Base-by-base conservation (phyloP, 768 basidiomycete species). In the Macrolepiota albuminosa region DNA sequence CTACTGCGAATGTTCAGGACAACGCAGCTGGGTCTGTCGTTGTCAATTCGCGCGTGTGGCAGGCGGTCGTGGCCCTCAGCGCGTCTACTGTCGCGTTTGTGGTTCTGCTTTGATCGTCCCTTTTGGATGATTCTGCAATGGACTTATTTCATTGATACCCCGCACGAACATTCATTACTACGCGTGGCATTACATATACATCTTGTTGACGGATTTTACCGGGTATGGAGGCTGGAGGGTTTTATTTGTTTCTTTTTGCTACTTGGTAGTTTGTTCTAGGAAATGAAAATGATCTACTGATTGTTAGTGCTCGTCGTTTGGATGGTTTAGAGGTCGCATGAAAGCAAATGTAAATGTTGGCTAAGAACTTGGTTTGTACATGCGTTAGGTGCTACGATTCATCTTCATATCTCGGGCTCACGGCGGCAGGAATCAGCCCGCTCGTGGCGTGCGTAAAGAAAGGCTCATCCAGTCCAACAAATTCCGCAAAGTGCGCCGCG, bases 1-100 rank as follows among this genome's bases (percentile, higher is more conserved):
- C 52, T 33, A 64, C 65, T 39, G 64, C 45, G 10, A 56, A 59
- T 10, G 56, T 64, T 13, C 60, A 61, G 46, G 65, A 63, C 21
- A 63, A 63, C 39, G 66, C 63, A 3, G 55, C 63, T 42, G 59
- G 61, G 36, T 49, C 61, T 10, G 3, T 69, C 26, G 59, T 54
- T 10, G 47, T 66, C 24, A 58, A 67, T 33, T 50, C 60, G 14
- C 60, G 60, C 11, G 37, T 67, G n/a, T 70, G 67, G 70, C 53
- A 65, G 46, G 63, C 60, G 11, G 65, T 55, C 2, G 33, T 64
- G 42, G 63, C 63, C 21, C 61, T 70, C 18, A 55, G 56, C 36
- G 52, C 63, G 10, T 64, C 64, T 18, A 56, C 62, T 4, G 49
- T 63, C 21, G 60, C 61, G 36, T 63, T 66, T 43, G 39, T 60